phyloP scores from a whole-genome alignment of 441 rosid species.

The Aquilaria agallochum region DNA sequence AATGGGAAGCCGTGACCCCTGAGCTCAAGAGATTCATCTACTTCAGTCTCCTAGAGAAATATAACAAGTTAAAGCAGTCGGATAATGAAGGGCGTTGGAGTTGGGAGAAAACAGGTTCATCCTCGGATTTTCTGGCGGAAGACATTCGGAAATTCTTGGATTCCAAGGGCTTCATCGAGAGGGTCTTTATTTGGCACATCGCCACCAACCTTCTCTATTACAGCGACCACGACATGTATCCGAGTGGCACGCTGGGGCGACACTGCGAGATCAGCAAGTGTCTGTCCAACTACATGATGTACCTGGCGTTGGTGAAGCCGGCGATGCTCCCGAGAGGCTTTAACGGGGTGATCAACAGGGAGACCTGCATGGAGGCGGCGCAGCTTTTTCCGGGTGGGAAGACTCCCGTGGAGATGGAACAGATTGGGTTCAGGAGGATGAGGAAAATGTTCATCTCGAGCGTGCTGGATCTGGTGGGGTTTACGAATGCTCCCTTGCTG shows the following conservation, averaged over 20 bases:
- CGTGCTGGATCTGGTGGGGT: conserved; percentile 2
- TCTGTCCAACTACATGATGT: conserved; percentile 20
- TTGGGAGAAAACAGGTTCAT: neutral
- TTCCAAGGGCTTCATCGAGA: conserved; percentile 4
- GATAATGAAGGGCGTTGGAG: neutral
- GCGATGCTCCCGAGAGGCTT: conserved; percentile 20
- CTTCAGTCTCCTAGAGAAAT: neutral
- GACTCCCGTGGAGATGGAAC: neutral
- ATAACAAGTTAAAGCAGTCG: neutral
- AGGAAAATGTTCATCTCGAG: neutral
- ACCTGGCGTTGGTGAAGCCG: conserved; percentile 9
- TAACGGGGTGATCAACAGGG: conserved; percentile 11
- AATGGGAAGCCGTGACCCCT: conserved; percentile 4
- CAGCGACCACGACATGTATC: neutral
- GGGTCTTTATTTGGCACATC: conserved; percentile 23
- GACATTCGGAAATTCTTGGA: neutral
- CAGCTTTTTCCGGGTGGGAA: neutral
- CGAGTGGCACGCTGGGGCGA: neutral
- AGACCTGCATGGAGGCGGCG: conserved; percentile 14
- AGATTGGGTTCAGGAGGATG: neutral
- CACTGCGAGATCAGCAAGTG: neutral
- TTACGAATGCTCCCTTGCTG: neutral
- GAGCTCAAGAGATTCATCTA: neutral
- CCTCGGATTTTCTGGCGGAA: neutral
- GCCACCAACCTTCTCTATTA: conserved; percentile 15